Base-by-base conservation (phyloP, 1,284 basidiomycete genomes). In the Trametes sp. region DNA sequence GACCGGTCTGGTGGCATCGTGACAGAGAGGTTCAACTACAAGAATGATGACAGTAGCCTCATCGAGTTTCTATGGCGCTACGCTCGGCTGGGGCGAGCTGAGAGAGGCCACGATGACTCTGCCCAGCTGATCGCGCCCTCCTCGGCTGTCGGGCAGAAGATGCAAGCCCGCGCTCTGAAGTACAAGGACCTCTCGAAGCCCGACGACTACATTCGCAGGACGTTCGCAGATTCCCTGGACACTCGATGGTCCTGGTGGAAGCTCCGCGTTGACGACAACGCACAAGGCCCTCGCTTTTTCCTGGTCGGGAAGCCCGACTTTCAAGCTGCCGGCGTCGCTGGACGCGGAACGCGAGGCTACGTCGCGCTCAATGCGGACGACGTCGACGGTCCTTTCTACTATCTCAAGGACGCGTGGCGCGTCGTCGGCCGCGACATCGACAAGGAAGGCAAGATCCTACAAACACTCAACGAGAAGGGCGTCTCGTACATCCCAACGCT, bases 381-480 rank as follows among this genome's bases (percentile, higher is more conserved):
- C 19, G 23, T 19, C 8, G 9, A 45, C 4, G 29, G 23, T 1
- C n/a, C 23, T 10, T 26, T 59, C 38, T 52, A 54, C 1, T 59
- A 59, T n/a, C 19, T 63, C 31, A 63, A 63, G 57, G 57, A 63
- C 48, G 33, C 57, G 0, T 63, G 62, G 62, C 62, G 62, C 6
- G 49, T 59, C 10, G 52, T 33, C 4, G 16, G 36, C 19, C 19
- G 21, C 14, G 46, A 28, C 9, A 38, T 52, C 13, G 26, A 44
- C 11, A 29, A 57, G 23, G 62, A 63, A 45, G 62, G 55, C 24
- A 26, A 23, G 14, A 46, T 55, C 2, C 41, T 59, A n/a, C 6
- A 35, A 31, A 11, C 23, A 1, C 42, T 63, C n/a, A 51, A 55
- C 23, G 31, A 44, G 13, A 21, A 42, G n/a, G 23, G 38, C 2